Evolutionary conservation across 768 basidiomycete genomes (phyloP).

Genomic region (Artomyces pyxidatus): DNA sequence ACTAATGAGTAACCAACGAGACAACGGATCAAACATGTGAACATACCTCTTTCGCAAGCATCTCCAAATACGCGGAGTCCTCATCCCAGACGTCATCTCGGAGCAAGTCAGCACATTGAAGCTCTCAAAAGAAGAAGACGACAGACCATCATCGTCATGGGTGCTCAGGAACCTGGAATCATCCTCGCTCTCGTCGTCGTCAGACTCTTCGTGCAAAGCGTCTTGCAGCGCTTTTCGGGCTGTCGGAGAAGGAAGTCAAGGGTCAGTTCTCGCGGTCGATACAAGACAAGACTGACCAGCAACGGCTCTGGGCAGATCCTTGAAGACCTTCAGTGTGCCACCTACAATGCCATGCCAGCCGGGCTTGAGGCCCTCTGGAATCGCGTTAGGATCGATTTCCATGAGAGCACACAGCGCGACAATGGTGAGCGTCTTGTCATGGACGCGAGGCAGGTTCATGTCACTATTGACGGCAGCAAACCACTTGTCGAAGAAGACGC

Average conservation of each 20-base stretch:
- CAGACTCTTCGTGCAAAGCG: constrained; percentile 19
- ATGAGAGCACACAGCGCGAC: constrained; percentile 69
- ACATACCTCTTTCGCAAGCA: constrained; percentile 74
- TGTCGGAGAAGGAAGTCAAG: no score
- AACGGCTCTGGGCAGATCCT: constrained; percentile 69
- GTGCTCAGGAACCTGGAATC: constrained; percentile 43
- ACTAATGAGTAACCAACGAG: background rate
- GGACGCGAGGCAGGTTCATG: constrained; percentile 67
- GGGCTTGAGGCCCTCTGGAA: constrained; percentile 53
- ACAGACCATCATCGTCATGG: constrained; percentile 56
- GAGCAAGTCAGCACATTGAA: background rate
- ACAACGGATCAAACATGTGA: constrained; percentile 1
- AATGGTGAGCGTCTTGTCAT: constrained; percentile 83
- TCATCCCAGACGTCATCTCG: constrained; percentile 87
- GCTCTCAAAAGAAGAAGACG: background rate
- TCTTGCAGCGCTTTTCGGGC: constrained; percentile 57
- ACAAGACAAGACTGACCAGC: constrained; percentile 38
- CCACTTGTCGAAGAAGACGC: constrained; percentile 81
- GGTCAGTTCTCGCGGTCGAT: no score
- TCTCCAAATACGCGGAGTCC: constrained; percentile 80
- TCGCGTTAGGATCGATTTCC: constrained; percentile 50
- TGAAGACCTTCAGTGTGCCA: constrained; percentile 66
- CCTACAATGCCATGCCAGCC: constrained; percentile 74
- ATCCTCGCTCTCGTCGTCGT: constrained; percentile 20
- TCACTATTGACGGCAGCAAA: constrained; percentile 60